Conservation (phyloP, 805 yeast species). For the Kazachstania viticola region DNA sequence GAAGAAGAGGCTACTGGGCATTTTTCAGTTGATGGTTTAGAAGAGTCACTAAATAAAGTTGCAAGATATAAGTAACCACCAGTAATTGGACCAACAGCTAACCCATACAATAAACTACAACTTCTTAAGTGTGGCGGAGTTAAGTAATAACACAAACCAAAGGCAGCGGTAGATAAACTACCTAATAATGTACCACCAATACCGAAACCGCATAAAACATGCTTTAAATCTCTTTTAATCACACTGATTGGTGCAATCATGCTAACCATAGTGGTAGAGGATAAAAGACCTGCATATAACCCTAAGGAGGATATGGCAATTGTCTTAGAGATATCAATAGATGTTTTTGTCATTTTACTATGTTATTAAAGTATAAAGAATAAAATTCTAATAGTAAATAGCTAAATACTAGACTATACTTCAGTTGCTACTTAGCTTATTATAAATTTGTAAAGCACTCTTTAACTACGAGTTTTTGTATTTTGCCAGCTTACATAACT, state of each 20-base stretch:
- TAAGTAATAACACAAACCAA: constrained; percentile 37
- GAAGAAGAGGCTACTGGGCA: background rate
- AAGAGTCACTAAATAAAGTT: too few relatives aligned
- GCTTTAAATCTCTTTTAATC: constrained; percentile 8
- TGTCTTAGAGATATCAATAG: constrained; percentile 39
- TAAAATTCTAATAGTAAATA: too few relatives aligned
- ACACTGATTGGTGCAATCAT: constrained; percentile 20
- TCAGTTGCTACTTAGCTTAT: too few relatives aligned
- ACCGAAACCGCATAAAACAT: constrained; percentile 16
- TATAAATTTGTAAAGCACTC: too few relatives aligned
- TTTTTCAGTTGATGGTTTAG: too few relatives aligned
- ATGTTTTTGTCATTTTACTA: background rate
- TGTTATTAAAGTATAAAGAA: too few relatives aligned
- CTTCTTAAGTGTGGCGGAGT: constrained; percentile 1
- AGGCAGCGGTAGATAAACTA: constrained; percentile 38
- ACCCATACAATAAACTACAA: constrained; percentile 4
- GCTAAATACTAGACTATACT: too few relatives aligned
- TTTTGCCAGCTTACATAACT: too few relatives aligned
- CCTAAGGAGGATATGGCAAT: constrained; percentile 63
- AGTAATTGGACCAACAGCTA: constrained; percentile 7
- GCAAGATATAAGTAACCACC: too few relatives aligned
- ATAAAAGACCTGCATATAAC: constrained; percentile 38
- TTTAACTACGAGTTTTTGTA: too few relatives aligned
- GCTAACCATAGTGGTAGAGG: constrained; percentile 26
- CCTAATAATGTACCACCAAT: constrained; percentile 28